Base-by-base conservation (phyloP, 2,329 filamentous ascomycete genomes). In the Fusarium piperis region DNA sequence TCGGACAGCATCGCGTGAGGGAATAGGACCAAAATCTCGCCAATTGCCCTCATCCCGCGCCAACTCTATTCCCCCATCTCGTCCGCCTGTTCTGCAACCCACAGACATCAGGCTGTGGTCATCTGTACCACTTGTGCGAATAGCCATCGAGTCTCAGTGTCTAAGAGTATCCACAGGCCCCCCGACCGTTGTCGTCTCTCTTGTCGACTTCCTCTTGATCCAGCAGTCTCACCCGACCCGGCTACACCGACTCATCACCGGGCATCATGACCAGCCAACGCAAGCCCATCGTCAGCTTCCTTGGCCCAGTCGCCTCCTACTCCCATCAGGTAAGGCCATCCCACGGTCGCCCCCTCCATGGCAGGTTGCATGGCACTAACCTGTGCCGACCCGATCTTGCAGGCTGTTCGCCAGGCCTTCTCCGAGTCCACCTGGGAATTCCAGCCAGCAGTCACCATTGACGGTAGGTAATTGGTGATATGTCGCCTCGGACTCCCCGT, bases 381-480 rank as follows among this genome's bases (percentile, higher is more conserved):
- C 56, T 68, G 41, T 46, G 64, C 65, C 67, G 57, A 68, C 48
- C 55, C 65, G 46, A 26, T n/a, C 62, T n/a, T 53, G 64, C 64
- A 87, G 85, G 85, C 85, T 20, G 81, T 84, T 23, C 76, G 82
- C 41, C 80, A 85, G 66, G 81, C 82, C 23, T 90, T 90, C 71
- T 80, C 86, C 2, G 81, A 83, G 20, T 78, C 82, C 8, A 77
- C 81, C 56, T 89, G 85, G 80, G 81, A 85, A 46, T 78, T 89
- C 55, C 77, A 82, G 52, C 87, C 88, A 3, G 85, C 86, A 8
- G 78, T 80, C 59, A 88, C 86, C 4, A 90, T 90, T 61, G 82
- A 83, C 53, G 83, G 83, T 83, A 78, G 56, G 80, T 77, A 38
- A 35, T 51, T n/a, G 33, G 15, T 48, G 18, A 58, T 57, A n/a